Conservation (phyloP, 2,329 filamentous ascomycete genomes). For the Periconia sp. region DNA sequence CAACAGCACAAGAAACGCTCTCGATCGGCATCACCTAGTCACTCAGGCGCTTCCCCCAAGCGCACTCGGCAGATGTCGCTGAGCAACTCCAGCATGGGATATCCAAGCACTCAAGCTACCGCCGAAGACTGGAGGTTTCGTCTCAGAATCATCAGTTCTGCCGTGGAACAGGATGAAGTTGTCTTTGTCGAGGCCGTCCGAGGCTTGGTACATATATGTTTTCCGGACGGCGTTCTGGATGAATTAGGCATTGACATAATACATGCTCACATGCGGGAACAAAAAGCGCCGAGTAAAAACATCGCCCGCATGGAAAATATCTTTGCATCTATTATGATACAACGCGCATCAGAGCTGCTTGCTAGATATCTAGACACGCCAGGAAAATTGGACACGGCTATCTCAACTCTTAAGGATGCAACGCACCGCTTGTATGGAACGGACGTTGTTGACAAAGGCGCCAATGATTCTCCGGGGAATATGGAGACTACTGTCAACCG, state of each 20-base stretch:
- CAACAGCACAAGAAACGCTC: no score
- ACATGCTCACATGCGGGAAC: conserved; percentile 27
- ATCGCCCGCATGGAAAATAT: conserved; percentile 19
- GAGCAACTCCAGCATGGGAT: not conserved
- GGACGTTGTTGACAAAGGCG: no score
- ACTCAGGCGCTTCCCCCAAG: not conserved
- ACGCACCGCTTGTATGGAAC: conserved; percentile 17
- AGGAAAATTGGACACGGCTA: conserved; percentile 14
- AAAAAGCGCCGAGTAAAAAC: conserved; percentile 16
- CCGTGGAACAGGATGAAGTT: conserved; percentile 15
- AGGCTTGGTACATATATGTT: conserved; percentile 34
- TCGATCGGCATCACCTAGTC: not conserved
- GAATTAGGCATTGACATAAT: conserved; percentile 27
- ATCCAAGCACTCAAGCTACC: not conserved
- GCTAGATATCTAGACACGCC: conserved; percentile 23
- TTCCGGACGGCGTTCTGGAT: conserved; percentile 28
- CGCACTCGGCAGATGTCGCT: not conserved
- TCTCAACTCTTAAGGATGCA: conserved; percentile 16
- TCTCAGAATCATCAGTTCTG: conserved; percentile 26
- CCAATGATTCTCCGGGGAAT: no score
- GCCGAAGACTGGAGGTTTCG: conserved; percentile 29
- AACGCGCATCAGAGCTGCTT: conserved; percentile 24
- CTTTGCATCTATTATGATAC: conserved; percentile 26
- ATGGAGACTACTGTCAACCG: no score
- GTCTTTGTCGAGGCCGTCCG: conserved; percentile 31